Base-by-base conservation (phyloP, 352 stramenopile genomes). In the Globisporangium alternatum region DNA sequence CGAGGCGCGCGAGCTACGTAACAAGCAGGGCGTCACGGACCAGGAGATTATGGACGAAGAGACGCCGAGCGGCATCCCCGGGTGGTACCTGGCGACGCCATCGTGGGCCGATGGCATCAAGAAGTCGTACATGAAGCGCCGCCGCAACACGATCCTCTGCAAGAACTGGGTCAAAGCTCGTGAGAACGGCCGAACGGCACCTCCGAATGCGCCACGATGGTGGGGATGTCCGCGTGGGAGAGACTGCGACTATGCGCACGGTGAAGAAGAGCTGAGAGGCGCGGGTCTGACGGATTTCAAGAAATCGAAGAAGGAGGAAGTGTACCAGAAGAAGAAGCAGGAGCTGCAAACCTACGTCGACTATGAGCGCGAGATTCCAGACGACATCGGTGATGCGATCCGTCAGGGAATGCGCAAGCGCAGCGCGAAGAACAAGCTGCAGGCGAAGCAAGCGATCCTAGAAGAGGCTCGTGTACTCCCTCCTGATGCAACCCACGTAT, bases 41-140 rank as follows among this genome's bases (percentile, higher is more conserved):
- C 63, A 76, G 25, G 85, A 96, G 64, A 48, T 88, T n/a, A 47
- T 89, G 56, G 82, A 91, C 9, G 87, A 96, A 54, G 83, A 93
- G 19, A 96, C 87, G 21, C 74, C 86, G 9, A 94, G 87, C 60
- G 87, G 87, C 51, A 96, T 96, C 66, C 71, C 85, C 3, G 86
- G 86, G 1, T 94, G 87, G 87, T 93, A 91, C 70, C 60, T 94
- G 47, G 81, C 84, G 30, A 92, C 81, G 53, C 87, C 87, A 12
- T 89, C 87, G 51, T 96, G 86, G 87, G 80, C 83, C 8, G 85
- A 96, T 62, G 82, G 87, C 31, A 70, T 93, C 61, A 87, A 87
- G 61, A 93, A 89, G 58, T 91, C 83, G 55, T 86, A 90, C 70
- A 93, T 93, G 80, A 96, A 94, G 80, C 75, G 81, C 49, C 83